These are phyloP conservation scores for Alternaria sp. DNA, from an alignment of 2,329 filamentous ascomycete genomes.

Conservation along the genomic window DNA sequence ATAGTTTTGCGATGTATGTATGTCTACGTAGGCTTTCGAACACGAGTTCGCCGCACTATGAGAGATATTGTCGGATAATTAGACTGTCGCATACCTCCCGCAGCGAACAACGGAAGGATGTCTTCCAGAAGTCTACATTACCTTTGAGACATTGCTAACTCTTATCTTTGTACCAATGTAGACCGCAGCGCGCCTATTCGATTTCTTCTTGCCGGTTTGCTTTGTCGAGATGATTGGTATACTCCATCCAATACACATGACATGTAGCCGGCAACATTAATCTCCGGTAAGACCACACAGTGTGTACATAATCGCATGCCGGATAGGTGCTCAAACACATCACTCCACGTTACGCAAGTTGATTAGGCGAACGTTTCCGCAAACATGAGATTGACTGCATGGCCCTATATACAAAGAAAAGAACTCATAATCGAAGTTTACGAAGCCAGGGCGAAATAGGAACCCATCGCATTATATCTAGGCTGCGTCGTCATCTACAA, in stretches of 20 bases:
- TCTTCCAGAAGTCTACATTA: background rate
- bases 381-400: too few relatives aligned
- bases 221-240: background rate
- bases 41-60: background rate
- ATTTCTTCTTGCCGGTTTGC: background rate
- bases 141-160: background rate
- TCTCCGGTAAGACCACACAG: rapidly evolving
- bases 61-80: background rate
- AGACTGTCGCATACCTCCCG: background rate
- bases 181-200: background rate
- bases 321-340: too few relatives aligned
- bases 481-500: too few relatives aligned
- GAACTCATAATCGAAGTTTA: too few relatives aligned
- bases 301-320: background rate
- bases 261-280: background rate
- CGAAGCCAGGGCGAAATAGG: too few relatives aligned
- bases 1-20: background rate
- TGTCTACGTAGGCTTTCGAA: background rate
- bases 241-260: background rate
- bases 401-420: too few relatives aligned
- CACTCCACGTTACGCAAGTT: too few relatives aligned
- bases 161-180: background rate
- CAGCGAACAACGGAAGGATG: background rate
- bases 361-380: too few relatives aligned
- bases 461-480: too few relatives aligned